Percentiles rank a stretch among this genome's conserved stretches.
Evolutionary conservation across 1,139 yeast genomes (phyloP).

Genomic region (Suhomyces atakaporum): DNA sequence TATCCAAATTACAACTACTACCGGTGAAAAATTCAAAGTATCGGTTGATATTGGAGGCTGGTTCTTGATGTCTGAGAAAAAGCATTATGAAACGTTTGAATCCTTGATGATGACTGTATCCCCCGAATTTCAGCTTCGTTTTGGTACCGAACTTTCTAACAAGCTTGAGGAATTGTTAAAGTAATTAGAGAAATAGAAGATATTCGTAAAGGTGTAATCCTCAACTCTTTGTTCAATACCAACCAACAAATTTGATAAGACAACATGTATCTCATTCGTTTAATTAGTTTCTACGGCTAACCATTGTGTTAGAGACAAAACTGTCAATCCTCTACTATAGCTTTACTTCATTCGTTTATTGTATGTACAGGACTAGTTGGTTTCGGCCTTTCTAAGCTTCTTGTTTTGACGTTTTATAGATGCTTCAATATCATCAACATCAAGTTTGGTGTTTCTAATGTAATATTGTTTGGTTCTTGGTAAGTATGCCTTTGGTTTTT

Average conservation of each 20-base stretch:
- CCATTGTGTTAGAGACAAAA: too few relatives aligned
- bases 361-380: constrained; percentile 13
- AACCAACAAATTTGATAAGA: too few relatives aligned
- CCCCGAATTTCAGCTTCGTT: constrained; percentile 13
- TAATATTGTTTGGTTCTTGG: constrained; percentile 81
- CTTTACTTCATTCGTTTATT: not conserved
- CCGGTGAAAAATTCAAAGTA: constrained; percentile 23
- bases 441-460: constrained; percentile 79
- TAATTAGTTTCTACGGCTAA: too few relatives aligned
- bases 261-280: too few relatives aligned
- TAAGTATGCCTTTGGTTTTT: constrained; percentile 71
- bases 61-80: constrained; percentile 19
- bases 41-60: constrained; percentile 40
- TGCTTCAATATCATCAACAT: constrained; percentile 74
- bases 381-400: constrained; percentile 17
- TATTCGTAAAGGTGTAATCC: not conserved
- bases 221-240: not conserved
- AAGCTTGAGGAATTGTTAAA: constrained; percentile 8
- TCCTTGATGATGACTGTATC: constrained; percentile 20
- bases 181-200: not conserved
- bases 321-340: too few relatives aligned
- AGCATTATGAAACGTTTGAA: constrained; percentile 24
- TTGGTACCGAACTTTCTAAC: constrained; percentile 10
- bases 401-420: constrained; percentile 34
- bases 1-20: constrained; percentile 21